Evolutionary conservation across 345 rosid species (phyloP).

Genomic region (Euphorbia peplus): DNA sequence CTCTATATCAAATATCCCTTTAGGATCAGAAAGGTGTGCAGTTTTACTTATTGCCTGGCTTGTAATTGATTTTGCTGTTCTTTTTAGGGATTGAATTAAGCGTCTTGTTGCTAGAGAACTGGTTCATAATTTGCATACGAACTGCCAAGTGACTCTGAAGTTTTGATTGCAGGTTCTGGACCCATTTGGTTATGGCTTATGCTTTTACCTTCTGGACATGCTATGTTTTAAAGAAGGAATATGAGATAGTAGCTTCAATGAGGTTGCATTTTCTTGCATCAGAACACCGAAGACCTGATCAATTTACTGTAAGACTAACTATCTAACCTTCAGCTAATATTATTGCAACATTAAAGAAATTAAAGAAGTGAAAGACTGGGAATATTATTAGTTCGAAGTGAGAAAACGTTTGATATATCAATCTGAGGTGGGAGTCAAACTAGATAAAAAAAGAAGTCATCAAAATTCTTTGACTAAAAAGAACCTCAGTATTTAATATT

Average conservation of each 20-base stretch:
- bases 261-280: conserved; percentile 89
- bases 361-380: neutral
- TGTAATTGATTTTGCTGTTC: too few relatives aligned
- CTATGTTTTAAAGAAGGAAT: conserved; percentile 67
- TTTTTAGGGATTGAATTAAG: neutral
- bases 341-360: conserved; percentile 1
- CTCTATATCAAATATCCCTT: conserved; percentile 85
- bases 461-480: too few relatives aligned
- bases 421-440: too few relatives aligned
- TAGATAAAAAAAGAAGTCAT: too few relatives aligned
- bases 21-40: conserved; percentile 63
- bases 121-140: neutral
- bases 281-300: conserved; percentile 70
- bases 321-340: neutral
- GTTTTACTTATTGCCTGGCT: too few relatives aligned
- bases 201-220: conserved; percentile 92
- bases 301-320: conserved; percentile 63
- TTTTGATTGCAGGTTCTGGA: conserved; percentile 71
- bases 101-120: neutral
- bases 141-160: neutral
- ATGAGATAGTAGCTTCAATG: conserved; percentile 69
- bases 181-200: conserved; percentile 86
- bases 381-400: neutral
- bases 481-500: too few relatives aligned
- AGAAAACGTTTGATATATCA: too few relatives aligned